Percentiles rank a stretch among this genome's conserved stretches.
phyloP scores from a whole-genome alignment of 257 asterid species.

The Solanum habrochaites region DNA sequence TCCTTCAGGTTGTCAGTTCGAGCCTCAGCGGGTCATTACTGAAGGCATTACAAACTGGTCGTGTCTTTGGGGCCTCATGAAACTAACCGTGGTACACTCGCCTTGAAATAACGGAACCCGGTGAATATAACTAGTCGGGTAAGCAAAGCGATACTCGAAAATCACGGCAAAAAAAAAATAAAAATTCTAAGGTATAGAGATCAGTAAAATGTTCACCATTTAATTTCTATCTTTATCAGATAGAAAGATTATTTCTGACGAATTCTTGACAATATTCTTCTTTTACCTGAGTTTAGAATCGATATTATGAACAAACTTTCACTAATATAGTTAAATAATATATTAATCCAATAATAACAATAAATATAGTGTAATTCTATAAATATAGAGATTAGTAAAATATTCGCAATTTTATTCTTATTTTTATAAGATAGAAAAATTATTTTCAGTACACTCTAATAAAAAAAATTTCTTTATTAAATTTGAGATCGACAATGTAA shows the following conservation, averaged over 20 bases:
- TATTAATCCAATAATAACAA: background rate
- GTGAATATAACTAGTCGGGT: too few relatives aligned
- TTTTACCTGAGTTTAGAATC: background rate
- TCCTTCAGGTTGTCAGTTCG: too few relatives aligned
- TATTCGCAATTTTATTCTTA: too few relatives aligned
- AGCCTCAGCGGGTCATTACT: rapidly evolving
- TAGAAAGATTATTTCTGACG: rapidly evolving
- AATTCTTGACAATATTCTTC: rapidly evolving
- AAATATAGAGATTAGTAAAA: too few relatives aligned
- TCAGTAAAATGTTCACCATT: rapidly evolving
- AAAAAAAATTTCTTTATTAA: too few relatives aligned
- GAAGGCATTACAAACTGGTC: too few relatives aligned
- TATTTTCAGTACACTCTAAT: rapidly evolving
- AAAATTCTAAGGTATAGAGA: background rate
- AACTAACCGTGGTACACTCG: rapidly evolving
- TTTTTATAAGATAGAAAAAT: rapidly evolving
- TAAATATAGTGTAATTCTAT: too few relatives aligned
- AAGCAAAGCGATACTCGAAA: too few relatives aligned
- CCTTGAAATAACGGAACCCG: rapidly evolving
- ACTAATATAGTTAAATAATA: background rate
- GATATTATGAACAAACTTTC: background rate
- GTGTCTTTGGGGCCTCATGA: rapidly evolving
- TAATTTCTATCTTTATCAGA: background rate
- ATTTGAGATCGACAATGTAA: background rate
- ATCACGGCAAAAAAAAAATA: background rate